These are phyloP conservation scores for Sarocladiaceae sp. DNA, from an alignment of 2,329 filamentous ascomycete genomes.

Conservation along the genomic window DNA sequence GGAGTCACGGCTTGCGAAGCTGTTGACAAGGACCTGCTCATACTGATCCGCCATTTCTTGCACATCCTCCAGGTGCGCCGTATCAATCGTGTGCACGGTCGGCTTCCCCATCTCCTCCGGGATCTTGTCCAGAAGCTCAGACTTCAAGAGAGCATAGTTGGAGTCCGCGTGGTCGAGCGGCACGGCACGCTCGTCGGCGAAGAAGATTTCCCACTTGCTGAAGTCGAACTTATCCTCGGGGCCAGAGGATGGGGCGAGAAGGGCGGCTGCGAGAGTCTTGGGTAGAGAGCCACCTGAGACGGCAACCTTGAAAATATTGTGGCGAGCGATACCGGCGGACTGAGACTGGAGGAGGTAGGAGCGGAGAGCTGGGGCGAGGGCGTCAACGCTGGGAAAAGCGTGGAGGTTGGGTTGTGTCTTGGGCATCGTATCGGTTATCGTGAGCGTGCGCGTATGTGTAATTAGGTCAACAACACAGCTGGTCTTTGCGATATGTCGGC, in stretches of 20 bases:
- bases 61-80: slow-evolving; percentile 60
- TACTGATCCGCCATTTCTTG: slow-evolving; percentile 94
- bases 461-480: no score
- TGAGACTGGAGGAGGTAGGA: slow-evolving; percentile 80
- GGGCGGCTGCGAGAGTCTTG: slow-evolving; percentile 77
- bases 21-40: slow-evolving; percentile 78
- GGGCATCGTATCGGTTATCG: slow-evolving; percentile 34
- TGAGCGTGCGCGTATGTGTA: no score
- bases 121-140: slow-evolving; percentile 85
- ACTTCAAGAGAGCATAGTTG: slow-evolving; percentile 86
- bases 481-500: no score
- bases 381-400: slow-evolving; percentile 66
- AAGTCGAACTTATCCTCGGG: slow-evolving; percentile 67
- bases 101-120: slow-evolving; percentile 62
- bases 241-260: slow-evolving; percentile 55
- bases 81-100: slow-evolving; percentile 74
- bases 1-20: slow-evolving; percentile 88
- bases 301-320: slow-evolving; percentile 82
- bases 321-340: slow-evolving; percentile 72
- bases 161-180: slow-evolving; percentile 89
- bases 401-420: slow-evolving; percentile 67
- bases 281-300: slow-evolving; percentile 94
- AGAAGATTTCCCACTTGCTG: slow-evolving; percentile 95
- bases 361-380: slow-evolving; percentile 74
- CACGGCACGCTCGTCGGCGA: slow-evolving; percentile 94